These are phyloP conservation scores for Chlamydomonas schloesseri DNA, from an alignment of 139 green algal genomes.

Conservation along the genomic window DNA sequence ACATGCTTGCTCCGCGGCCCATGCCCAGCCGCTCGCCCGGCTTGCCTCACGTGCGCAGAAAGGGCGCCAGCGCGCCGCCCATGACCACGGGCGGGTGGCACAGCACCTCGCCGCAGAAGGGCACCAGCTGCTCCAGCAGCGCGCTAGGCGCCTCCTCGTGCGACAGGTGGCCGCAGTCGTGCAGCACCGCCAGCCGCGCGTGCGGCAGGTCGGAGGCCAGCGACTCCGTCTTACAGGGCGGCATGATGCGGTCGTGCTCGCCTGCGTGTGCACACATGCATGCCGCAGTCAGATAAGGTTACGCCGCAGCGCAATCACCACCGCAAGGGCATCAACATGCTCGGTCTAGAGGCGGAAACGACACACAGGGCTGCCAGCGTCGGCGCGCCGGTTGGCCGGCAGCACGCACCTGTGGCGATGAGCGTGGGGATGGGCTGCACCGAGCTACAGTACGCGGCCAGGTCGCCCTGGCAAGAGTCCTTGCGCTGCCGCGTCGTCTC, in stretches of 20 bases:
- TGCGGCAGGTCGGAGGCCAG: conserved; percentile 51
- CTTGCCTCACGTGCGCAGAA: too few relatives aligned
- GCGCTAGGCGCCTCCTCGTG: conserved; percentile 77
- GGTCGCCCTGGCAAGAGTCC: conserved; percentile 38
- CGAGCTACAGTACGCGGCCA: conserved; percentile 42
- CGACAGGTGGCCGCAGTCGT: conserved; percentile 79
- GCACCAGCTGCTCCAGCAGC: conserved; percentile 65
- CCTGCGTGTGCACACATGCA: conserved; percentile 8
- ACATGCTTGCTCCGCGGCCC: too few relatives aligned
- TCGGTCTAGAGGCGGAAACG: too few relatives aligned
- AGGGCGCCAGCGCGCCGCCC: too few relatives aligned
- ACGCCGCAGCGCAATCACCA: too few relatives aligned
- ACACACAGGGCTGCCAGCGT: too few relatives aligned
- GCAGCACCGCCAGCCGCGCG: conserved; percentile 59
- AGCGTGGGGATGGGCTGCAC: conserved; percentile 60
- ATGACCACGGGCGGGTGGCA: too few relatives aligned
- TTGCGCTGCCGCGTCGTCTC: conserved; percentile 57
- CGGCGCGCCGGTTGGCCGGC: too few relatives aligned
- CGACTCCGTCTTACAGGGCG: conserved; percentile 43
- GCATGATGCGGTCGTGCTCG: conserved; percentile 70
- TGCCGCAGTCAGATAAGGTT: too few relatives aligned
- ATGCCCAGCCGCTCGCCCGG: too few relatives aligned
- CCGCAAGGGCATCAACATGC: too few relatives aligned
- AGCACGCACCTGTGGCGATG: conserved; percentile 63
- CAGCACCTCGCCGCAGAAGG: conserved; percentile 62